Conservation (phyloP, 163 green algal genomes). For the Botryococcus braunii region DNA sequence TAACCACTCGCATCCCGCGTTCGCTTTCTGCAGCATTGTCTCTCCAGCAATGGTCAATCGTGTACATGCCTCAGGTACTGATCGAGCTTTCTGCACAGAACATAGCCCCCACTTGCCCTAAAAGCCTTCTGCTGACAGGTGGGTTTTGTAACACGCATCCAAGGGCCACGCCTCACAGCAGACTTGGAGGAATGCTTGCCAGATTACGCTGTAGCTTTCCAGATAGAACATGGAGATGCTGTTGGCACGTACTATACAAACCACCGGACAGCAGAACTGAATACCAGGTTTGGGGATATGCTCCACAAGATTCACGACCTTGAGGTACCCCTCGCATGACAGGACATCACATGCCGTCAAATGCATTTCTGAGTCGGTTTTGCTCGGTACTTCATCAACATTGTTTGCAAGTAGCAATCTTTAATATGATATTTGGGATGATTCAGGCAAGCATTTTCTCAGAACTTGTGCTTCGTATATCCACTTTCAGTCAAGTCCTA, state of each 20-base stretch:
- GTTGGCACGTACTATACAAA: conserved; percentile 54
- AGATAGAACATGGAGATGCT: conserved; percentile 18
- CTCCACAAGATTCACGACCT: conserved; percentile 74
- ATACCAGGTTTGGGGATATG: conserved; percentile 58
- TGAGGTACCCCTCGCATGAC: conserved; percentile 50
- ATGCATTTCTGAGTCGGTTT: no score
- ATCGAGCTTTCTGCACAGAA: not conserved
- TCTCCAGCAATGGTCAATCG: conserved; percentile 55
- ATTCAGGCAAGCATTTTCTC: conserved; percentile 46
- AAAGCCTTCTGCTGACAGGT: no score
- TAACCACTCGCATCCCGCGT: conserved; percentile 50
- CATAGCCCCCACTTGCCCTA: not conserved
- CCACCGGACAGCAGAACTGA: conserved; percentile 46
- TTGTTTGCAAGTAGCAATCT: not conserved
- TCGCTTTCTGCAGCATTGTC: conserved; percentile 27
- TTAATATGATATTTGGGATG: not conserved
- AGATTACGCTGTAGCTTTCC: conserved; percentile 55
- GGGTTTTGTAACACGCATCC: conserved; percentile 63
- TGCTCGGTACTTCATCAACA: no score
- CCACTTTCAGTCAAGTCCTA: conserved; percentile 27
- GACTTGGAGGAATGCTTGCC: conserved; percentile 60
- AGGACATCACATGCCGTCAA: no score
- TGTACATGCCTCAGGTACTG: conserved; percentile 69
- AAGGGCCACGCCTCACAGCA: conserved; percentile 29
- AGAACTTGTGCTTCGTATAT: conserved; percentile 51